Percentiles rank a stretch among this genome's conserved stretches.
Evolutionary conservation across 768 basidiomycete genomes (phyloP).

Genomic region (Calvatia gigantea): DNA sequence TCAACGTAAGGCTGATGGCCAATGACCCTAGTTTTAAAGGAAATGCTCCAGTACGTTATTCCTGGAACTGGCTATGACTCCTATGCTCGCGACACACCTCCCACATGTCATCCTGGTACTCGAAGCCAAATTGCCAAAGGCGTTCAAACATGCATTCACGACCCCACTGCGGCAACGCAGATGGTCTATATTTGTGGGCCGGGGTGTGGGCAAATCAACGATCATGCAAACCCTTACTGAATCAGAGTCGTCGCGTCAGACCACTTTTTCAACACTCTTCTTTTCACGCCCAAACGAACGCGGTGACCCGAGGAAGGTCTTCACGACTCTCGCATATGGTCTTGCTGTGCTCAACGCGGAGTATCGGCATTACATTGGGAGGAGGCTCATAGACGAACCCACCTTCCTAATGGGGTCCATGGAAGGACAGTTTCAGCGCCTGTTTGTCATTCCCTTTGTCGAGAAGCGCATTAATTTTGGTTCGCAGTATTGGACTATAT

Average conservation of each 20-base stretch:
- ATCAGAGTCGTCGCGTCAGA: not conserved
- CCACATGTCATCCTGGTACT: not conserved
- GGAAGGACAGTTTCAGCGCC: conserved; percentile 17
- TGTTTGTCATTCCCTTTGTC: conserved; percentile 18
- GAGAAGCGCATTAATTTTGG: not conserved
- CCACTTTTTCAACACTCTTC: conserved; percentile 1
- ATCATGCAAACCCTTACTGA: not conserved
- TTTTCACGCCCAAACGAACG: not conserved
- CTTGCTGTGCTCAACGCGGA: conserved; percentile 17
- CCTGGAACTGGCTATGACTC: not conserved
- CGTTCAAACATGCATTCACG: not conserved
- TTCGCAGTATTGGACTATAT: not conserved
- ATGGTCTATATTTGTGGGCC: conserved; percentile 5
- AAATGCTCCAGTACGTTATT: too few species aligned
- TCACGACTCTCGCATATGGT: conserved; percentile 23
- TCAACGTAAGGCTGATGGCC: too few species aligned
- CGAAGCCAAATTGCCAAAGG: not conserved
- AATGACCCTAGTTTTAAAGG: too few species aligned
- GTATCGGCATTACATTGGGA: conserved; percentile 15
- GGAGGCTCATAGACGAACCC: conserved; percentile 16
- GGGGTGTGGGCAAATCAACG: conserved; percentile 9
- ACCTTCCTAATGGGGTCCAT: conserved; percentile 17
- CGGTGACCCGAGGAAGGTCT: not conserved
- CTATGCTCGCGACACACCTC: not conserved
- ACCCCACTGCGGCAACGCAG: not conserved